phyloP scores from a whole-genome alignment of 169 alveolate species.

The Theileria sp. region DNA sequence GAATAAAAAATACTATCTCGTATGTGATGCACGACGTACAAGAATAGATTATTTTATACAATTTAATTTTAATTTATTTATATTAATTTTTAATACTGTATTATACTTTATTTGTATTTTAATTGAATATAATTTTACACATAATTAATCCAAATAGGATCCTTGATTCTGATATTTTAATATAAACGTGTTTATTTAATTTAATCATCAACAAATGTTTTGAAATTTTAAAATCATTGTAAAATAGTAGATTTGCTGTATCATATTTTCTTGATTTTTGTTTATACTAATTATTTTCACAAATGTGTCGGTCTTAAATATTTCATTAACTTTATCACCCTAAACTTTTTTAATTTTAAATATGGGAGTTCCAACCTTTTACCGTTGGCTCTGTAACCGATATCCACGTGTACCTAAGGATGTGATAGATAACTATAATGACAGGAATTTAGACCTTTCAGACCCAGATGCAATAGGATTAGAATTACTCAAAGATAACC shows the following conservation, averaged over 20 bases:
- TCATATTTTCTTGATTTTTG: background rate
- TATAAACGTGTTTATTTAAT: no score
- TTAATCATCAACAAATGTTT: background rate
- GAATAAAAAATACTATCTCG: background rate
- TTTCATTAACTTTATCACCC: background rate
- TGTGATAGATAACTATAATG: conserved; percentile 76
- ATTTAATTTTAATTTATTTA: background rate
- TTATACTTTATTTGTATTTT: background rate
- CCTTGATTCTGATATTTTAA: background rate
- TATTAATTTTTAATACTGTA: background rate
- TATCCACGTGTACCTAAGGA: conserved; percentile 90
- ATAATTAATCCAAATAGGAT: background rate
- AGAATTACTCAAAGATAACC: conserved; percentile 63
- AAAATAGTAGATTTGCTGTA: background rate
- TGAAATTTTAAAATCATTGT: background rate
- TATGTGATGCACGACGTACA: conserved; percentile 15
- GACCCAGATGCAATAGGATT: conserved; percentile 62
- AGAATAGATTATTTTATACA: background rate
- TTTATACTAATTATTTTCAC: background rate
- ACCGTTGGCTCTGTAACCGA: conserved; percentile 94
- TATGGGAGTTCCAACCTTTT: conserved; percentile 99
- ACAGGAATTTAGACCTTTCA: conserved; percentile 69
- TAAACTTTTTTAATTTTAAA: background rate
- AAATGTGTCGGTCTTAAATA: background rate
- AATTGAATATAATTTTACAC: background rate